Evolutionary conservation across 208 protist genomes (phyloP), one percentile per base, ranked within the genome.

Genomic region (Leishmania braziliensis): DNA sequence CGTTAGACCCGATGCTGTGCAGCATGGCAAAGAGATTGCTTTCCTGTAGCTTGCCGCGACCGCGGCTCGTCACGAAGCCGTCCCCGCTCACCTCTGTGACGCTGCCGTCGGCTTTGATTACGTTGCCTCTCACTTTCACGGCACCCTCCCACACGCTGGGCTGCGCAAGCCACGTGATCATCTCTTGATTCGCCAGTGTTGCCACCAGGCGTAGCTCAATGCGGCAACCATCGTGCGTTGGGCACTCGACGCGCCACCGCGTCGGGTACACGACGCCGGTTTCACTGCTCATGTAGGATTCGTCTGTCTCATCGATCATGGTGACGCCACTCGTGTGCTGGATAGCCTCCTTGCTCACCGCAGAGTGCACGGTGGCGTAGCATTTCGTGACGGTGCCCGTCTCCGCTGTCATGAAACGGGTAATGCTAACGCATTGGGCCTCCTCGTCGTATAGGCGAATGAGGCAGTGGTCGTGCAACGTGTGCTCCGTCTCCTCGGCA

Each of bases 81-180:
- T 92, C 83, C 10, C 91, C 91, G 9, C 63, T 79, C 54, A 95
- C 86, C 8, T 23, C 51, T 29, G 53, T 39, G 62, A 65, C 33
- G 18, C 68, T 86, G 51, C 89, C 89, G 81, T 92, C 89, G 12
- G 65, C 74, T 43, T 74, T 69, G 9, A 82, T 76, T 50, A 88
- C 66, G 26, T 72, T 81, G n/a, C 91, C 91, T 23, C 29, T 73
- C 39, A 92, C 87, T 4, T 60, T 43, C 68, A 92, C 86, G 0
- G 84, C 85, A 16, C 91, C 91, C 53, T 91, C 79, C 89, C 89
- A 95, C 70, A 81, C 63, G 76, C 89, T 91, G 18, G 89, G 91
- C 81, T 89, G 75, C 56, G 85, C 84, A 18, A 83, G 53, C 51
- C 76, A 70, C 36, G 88, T 93, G 78, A 83, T 85, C 75, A 93